Base-by-base conservation (phyloP, 495 filamentous ascomycete genomes). In the Penicillium simplicissimum region DNA sequence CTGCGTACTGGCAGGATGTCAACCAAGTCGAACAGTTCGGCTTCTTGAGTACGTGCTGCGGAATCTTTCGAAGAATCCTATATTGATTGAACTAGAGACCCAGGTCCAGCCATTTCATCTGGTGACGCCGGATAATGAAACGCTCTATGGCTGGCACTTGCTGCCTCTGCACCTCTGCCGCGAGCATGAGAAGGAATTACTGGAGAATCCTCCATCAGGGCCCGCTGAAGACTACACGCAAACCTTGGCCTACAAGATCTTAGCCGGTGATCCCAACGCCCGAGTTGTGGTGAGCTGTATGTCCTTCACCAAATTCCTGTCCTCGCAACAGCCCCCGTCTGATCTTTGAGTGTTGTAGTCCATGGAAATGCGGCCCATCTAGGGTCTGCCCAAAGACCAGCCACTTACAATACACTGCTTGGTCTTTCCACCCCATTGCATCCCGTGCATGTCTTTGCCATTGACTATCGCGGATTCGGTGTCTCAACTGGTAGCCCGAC, bases 391-490 rank as follows among this genome's bases (percentile, higher is more conserved):
- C 69, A 80, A 19, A 72, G 79, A 34, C 79, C 79, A 42, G 70
- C 74, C 31, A 76, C 65, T 52, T 80, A 81, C 57, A 77, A 74
- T 28, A 68, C 72, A 45, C 53, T 79, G 35, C 63, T 81, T 3
- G 72, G 71, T 8, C 67, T 81, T 8, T 81, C 81, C 0, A 80
- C 81, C 4, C 79, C 78, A 1, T 72, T 71, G 13, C 74, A 81
- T 47, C 81, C 83, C 35, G 82, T 89, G 10, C 89, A 91, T 66
- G 75, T 90, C 56, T 76, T 93, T 47, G 77, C 87, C 25, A 81
- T 97, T 57, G 92, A 96, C 79, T 97, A 97, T 75, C 89, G 95
- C 31, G 95, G 95, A 31, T 97, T 90, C 67, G 94, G 93, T 7
- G 79, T 85, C 31, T 93, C 89, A 19, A 90, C 88, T 14, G 93